These are phyloP conservation scores for Lactuca saligna DNA, from an alignment of 129 eudicot species.

Conservation along the genomic window DNA sequence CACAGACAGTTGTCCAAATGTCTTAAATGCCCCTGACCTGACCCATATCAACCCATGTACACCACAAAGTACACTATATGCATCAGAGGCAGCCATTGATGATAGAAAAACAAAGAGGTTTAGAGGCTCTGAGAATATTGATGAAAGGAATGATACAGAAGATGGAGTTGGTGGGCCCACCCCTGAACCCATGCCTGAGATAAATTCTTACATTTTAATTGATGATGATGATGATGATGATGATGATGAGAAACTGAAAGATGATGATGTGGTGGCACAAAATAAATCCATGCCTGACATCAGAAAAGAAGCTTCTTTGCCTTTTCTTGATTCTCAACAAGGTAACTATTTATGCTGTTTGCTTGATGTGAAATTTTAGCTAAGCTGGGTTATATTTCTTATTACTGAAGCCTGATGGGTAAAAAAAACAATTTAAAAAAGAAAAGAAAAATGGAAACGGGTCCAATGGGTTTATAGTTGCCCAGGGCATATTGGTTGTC, in stretches of 20 bases:
- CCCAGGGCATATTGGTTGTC: background rate
- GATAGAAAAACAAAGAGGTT: conserved; percentile 34
- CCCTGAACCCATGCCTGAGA: conserved; percentile 22
- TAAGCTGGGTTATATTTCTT: background rate
- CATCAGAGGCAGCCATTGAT: conserved; percentile 15
- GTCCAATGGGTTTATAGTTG: conserved; percentile 1
- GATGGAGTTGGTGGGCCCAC: conserved; percentile 13
- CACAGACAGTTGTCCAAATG: background rate
- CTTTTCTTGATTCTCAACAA: conserved; percentile 41
- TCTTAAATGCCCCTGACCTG: conserved; percentile 14
- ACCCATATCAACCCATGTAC: too few relatives aligned
- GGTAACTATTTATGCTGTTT: conserved; percentile 35
- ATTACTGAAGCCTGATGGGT: background rate
- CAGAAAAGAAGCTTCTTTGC: conserved; percentile 37
- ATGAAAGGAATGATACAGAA: conserved; percentile 4
- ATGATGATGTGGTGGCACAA: conserved; percentile 40
- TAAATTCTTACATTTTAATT: conserved; percentile 18
- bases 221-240: conserved; percentile 44
- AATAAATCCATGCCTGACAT: conserved; percentile 34
- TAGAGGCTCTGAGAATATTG: conserved; percentile 19
- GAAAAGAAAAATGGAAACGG: background rate
- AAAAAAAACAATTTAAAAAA: background rate
- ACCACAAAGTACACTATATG: conserved; percentile 24
- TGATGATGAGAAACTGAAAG: conserved; percentile 12
- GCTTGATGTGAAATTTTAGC: background rate